Conservation (phyloP, 805 yeast species). For the Lipomyces spencermartinsiae region DNA sequence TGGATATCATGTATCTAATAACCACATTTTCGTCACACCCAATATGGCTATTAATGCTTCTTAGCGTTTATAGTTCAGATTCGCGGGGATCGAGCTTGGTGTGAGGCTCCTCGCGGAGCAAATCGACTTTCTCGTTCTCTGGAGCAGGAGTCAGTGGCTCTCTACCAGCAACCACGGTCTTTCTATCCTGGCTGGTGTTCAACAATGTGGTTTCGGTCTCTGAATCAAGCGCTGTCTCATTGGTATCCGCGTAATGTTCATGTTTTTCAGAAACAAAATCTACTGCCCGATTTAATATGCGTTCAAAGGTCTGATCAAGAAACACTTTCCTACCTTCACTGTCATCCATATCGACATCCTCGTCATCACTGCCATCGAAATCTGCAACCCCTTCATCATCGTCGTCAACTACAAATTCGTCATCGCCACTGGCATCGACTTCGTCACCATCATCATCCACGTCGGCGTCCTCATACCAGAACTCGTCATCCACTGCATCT, state of each 20-base stretch:
- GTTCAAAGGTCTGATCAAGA: not conserved
- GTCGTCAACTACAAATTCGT: not conserved
- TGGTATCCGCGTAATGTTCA: not conserved
- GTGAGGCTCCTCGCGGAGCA: not conserved
- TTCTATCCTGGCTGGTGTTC: not conserved
- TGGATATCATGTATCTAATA: not conserved
- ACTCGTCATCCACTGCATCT: slow-evolving; percentile 76
- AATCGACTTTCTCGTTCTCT: not conserved
- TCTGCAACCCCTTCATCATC: slow-evolving; percentile 34
- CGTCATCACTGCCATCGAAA: slow-evolving; percentile 19
- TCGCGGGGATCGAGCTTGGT: not conserved
- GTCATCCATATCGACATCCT: slow-evolving; percentile 2
- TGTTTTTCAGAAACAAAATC: not conserved
- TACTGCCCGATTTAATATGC: not conserved
- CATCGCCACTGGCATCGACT: slow-evolving; percentile 46
- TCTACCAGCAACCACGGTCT: not conserved
- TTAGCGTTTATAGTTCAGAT: not conserved
- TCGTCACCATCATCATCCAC: slow-evolving; percentile 60
- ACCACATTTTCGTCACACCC: not conserved
- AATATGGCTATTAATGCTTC: not conserved
- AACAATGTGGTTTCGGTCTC: not conserved
- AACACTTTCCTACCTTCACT: not conserved
- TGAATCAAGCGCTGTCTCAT: not conserved
- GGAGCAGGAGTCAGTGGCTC: not conserved
- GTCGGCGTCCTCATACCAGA: slow-evolving; percentile 64